Percentiles rank a stretch among this genome's conserved stretches.
Conservation (phyloP, 139 green algal species). For the Pleodorina starrii region DNA sequence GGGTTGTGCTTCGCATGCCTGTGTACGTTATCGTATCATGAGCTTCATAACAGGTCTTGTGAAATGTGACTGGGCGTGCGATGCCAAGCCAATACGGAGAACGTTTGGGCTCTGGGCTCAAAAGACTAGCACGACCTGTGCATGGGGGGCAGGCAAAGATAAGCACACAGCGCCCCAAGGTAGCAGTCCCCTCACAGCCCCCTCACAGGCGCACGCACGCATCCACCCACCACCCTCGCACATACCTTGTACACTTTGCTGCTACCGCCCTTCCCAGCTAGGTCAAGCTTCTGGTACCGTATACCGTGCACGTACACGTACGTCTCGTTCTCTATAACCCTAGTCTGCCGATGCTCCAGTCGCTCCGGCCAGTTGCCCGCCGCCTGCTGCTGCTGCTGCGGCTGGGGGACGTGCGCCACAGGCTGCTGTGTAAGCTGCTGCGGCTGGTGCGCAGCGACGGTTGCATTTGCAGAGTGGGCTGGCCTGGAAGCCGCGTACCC, state of each 20-base stretch:
- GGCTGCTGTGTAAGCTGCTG: slow-evolving; percentile 39
- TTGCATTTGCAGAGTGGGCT: background rate
- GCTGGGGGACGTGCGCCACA: slow-evolving; percentile 28
- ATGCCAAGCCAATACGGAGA: no score
- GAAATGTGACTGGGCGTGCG: no score
- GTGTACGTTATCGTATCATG: no score
- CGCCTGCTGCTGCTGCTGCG: slow-evolving; percentile 1
- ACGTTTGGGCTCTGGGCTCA: no score
- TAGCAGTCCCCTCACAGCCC: no score
- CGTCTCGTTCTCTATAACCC: slow-evolving; percentile 83
- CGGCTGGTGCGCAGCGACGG: slow-evolving; percentile 1
- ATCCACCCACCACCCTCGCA: no score
- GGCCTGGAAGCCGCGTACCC: background rate
- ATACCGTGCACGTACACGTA: slow-evolving; percentile 85
- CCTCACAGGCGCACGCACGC: no score
- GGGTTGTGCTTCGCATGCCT: no score
- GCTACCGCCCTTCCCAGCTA: slow-evolving; percentile 91
- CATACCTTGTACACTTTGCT: slow-evolving; percentile 95
- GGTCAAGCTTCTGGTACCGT: slow-evolving; percentile 96
- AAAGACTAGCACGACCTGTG: no score
- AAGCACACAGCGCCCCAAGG: no score
- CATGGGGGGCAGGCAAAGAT: no score
- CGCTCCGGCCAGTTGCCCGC: slow-evolving; percentile 49
- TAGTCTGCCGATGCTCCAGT: slow-evolving; percentile 53
- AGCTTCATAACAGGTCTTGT: no score